Evolutionary conservation across 2,329 filamentous ascomycete genomes (phyloP).

Genomic region (Paraconiothyrium brasiliense): DNA sequence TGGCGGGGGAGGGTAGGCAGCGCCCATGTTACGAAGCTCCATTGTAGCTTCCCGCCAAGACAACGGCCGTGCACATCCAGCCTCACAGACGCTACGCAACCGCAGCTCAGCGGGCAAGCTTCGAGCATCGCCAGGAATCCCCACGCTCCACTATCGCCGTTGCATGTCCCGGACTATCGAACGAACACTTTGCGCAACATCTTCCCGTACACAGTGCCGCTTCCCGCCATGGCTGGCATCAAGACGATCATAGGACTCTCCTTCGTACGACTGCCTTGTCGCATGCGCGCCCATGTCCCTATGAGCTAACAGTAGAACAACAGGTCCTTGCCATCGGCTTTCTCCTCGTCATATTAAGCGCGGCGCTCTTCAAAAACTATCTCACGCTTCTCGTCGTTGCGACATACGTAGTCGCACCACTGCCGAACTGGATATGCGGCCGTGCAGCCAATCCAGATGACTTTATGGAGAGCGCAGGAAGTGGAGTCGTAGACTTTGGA

Average conservation of each 20-base stretch:
- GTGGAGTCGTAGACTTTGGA: slow-evolving; percentile 89
- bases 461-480: slow-evolving; percentile 87
- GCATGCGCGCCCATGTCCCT: neutral
- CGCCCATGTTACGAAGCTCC: slow-evolving; percentile 37
- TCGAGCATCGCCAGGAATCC: slow-evolving; percentile 4
- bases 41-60: slow-evolving; percentile 31
- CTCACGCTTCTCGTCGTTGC: slow-evolving; percentile 94
- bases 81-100: slow-evolving; percentile 31
- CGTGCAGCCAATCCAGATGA: slow-evolving; percentile 93
- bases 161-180: neutral
- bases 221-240: slow-evolving; percentile 77
- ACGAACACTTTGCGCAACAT: neutral
- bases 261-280: slow-evolving; percentile 71
- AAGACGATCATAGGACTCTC: slow-evolving; percentile 99
- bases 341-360: slow-evolving; percentile 97
- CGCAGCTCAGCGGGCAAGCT: slow-evolving; percentile 20
- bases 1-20: slow-evolving; percentile 17
- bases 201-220: neutral
- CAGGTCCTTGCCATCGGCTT: slow-evolving; percentile 96
- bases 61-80: slow-evolving; percentile 24
- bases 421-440: slow-evolving; percentile 96
- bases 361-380: slow-evolving; percentile 94
- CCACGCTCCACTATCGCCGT: neutral
- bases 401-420: slow-evolving; percentile 90
- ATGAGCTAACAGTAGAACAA: slow-evolving; percentile 15